Conservation (phyloP, 345 rosid genomes). For the Melaleuca alternifolia region DNA sequence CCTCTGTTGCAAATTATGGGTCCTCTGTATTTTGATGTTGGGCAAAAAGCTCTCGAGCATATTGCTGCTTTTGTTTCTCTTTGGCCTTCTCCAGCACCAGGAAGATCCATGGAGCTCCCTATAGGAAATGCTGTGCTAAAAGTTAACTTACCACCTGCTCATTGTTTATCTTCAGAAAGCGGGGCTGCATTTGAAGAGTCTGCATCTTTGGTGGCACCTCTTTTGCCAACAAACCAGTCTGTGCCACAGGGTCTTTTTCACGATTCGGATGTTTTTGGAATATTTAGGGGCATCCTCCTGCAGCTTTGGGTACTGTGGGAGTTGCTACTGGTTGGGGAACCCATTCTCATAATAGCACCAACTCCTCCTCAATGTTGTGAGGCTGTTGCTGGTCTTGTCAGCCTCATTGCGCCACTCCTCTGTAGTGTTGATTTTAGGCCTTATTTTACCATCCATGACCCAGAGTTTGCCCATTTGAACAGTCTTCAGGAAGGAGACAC, state of each 20-base stretch:
- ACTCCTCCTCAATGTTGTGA: constrained; percentile 96
- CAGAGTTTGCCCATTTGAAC: constrained; percentile 62
- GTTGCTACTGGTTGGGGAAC: constrained; percentile 82
- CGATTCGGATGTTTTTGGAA: constrained; percentile 85
- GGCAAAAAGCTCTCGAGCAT: constrained; percentile 76
- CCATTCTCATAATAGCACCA: constrained; percentile 85
- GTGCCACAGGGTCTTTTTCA: constrained; percentile 96
- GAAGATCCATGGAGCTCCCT: constrained; percentile 88
- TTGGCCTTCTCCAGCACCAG: constrained; percentile 88
- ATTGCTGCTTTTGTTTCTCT: constrained; percentile 76
- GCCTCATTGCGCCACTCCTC: constrained; percentile 78
- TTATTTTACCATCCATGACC: constrained; percentile 94
- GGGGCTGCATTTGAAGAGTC: constrained; percentile 56
- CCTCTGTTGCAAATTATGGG: constrained; percentile 95
- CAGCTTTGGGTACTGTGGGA: constrained; percentile 98
- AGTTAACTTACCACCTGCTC: constrained; percentile 86
- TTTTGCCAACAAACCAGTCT: constrained; percentile 85
- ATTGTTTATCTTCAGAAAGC: constrained; percentile 66
- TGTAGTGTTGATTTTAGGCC: constrained; percentile 97
- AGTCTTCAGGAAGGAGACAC: constrained; percentile 66
- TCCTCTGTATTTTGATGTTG: constrained; percentile 81
- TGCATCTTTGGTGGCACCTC: constrained; percentile 82
- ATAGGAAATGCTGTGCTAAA: constrained; percentile 89
- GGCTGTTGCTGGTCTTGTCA: constrained; percentile 94
- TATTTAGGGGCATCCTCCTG: constrained; percentile 66